Evolutionary conservation across 768 basidiomycete species (phyloP).

Genomic region (Cyathus striatus): DNA sequence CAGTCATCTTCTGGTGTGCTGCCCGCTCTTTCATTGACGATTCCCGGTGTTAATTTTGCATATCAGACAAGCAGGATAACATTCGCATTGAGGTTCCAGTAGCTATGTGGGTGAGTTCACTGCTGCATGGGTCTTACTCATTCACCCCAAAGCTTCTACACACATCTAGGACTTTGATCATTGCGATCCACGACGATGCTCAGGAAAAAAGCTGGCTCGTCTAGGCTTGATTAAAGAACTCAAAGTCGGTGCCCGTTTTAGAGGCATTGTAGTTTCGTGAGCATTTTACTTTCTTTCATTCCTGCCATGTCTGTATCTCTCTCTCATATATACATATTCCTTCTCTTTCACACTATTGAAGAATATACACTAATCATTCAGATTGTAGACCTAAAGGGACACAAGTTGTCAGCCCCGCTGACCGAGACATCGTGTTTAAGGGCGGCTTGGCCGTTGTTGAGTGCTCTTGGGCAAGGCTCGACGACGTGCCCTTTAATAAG

Average conservation of each 20-base stretch:
- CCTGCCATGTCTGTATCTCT: not conserved
- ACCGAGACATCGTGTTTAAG: conserved; percentile 70
- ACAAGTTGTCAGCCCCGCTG: conserved; percentile 73
- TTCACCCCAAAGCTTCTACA: conserved; percentile 1
- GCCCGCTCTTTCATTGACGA: not conserved
- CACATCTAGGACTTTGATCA: conserved; percentile 90
- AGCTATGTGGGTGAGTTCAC: conserved; percentile 86
- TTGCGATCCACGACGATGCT: conserved; percentile 82
- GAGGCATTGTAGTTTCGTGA: conserved; percentile 92
- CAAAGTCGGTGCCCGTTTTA: conserved; percentile 78
- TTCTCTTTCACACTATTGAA: not conserved
- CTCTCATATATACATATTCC: not conserved
- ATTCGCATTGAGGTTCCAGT: conserved; percentile 64
- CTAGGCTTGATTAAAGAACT: conserved; percentile 83
- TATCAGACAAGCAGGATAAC: conserved; percentile 17
- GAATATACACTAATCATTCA: not conserved
- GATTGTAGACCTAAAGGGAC: conserved; percentile 74
- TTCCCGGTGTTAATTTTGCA: not conserved
- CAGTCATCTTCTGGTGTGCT: conserved; percentile 21
- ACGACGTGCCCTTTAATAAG: conserved; percentile 92
- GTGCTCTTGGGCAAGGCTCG: conserved; percentile 95
- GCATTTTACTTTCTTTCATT: conserved; percentile 26
- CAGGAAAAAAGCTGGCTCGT: conserved; percentile 86
- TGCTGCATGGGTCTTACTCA: conserved; percentile 8
- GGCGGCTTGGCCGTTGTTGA: conserved; percentile 94